Evolutionary conservation across 345 rosid genomes (phyloP), one percentile per base, ranked within the genome.

Genomic region (Lepidium africanum): DNA sequence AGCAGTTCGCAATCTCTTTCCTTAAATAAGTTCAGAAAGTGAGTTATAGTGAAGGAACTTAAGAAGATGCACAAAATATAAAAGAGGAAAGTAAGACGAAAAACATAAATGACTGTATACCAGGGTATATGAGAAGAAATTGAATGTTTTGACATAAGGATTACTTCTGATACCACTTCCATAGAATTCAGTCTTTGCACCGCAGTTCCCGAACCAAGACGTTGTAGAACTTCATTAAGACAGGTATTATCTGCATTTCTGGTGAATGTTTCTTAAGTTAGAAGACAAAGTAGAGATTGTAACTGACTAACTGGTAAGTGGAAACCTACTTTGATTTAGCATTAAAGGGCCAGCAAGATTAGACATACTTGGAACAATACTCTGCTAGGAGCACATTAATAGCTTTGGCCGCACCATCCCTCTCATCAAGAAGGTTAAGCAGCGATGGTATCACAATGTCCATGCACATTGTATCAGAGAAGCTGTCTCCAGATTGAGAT

Each of bases 321-420:
- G 35, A 37, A 62, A 58, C 63, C 25, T 25, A 49, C 10, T 33
- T 15, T 35, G 63, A 50, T 35, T 59, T 42, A 43, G 35, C 25
- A 16, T 12, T 36, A 65, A 48, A 5, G 5, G 21, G 23, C 62
- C 15, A 65, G 59, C 53, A 68, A 73, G 64, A 38, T 63, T 37
- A 81, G 66, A 45, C 23, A 56, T 86, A 92, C 96, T 79, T 85
- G 71, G 73, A 81, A 65, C 86, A 86, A 67, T 80, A 90, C 70
- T 90, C 98, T 73, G 93, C 95, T 41, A 92, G 67, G 33, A 90
- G 93, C 59, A 74, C 67, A 69, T 73, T 81, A 75, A 78, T 82
- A 67, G 96, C 91, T 83, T 83, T 86, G 74, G 92, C 89, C 19
- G 90, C 78, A 27, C 86, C 85, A 81, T 92, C 96, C 85, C 85